Conservation (phyloP, 1,139 yeast species). For the Kurtzmaniella quercitrusa region DNA sequence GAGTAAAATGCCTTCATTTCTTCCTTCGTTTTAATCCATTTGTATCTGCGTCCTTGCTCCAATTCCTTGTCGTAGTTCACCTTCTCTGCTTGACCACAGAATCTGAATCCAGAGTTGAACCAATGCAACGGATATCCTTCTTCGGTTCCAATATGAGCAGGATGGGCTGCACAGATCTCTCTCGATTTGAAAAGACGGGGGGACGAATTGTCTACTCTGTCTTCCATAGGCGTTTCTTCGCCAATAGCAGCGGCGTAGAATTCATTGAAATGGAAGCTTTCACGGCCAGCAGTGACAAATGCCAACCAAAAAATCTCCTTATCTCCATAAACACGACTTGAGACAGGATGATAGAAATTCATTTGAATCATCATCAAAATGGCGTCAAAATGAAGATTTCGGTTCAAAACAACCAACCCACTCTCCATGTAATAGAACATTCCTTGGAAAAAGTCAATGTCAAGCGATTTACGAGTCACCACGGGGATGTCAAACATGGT, state of each 20-base stretch:
- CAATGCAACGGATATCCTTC: constrained; percentile 26
- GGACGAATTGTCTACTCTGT: constrained; percentile 18
- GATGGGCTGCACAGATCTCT: constrained; percentile 43
- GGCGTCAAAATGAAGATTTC: constrained; percentile 25
- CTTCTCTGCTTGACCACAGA: constrained; percentile 24
- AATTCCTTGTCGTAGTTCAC: constrained; percentile 24
- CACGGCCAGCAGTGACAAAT: constrained; percentile 30
- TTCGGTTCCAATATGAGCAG: constrained; percentile 36
- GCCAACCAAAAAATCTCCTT: constrained; percentile 35
- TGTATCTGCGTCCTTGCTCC: constrained; percentile 15
- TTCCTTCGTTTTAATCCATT: constrained; percentile 14
- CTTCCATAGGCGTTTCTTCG: constrained; percentile 18
- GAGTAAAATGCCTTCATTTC: constrained; percentile 20
- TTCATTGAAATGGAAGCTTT: constrained; percentile 25
- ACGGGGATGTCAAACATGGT: constrained; percentile 29
- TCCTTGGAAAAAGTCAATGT: constrained; percentile 24
- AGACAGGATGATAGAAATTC: constrained; percentile 22
- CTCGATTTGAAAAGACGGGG: constrained; percentile 13
- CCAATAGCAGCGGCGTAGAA: constrained; percentile 29
- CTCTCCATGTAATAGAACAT: constrained; percentile 30
- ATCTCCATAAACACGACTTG: constrained; percentile 26
- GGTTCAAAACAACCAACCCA: constrained; percentile 26
- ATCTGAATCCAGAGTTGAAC: constrained; percentile 32
- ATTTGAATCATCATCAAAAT: constrained; percentile 26
- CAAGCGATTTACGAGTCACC: constrained; percentile 19